Percentiles rank a stretch among this genome's conserved stretches.
These are phyloP conservation scores for Groenewaldozyma auringiensis DNA, from an alignment of 1,139 yeast species.

Conservation along the genomic window DNA sequence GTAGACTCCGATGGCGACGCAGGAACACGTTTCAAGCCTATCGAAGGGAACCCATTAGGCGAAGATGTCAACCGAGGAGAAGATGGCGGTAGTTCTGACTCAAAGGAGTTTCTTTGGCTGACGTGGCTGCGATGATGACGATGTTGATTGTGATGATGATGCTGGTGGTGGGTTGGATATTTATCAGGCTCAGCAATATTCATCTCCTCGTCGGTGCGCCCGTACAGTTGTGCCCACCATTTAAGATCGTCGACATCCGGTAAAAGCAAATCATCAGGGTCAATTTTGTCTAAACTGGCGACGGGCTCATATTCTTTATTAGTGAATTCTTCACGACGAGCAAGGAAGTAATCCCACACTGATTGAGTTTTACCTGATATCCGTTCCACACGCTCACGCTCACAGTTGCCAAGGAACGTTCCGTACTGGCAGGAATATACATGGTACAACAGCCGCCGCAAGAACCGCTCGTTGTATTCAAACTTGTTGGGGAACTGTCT, in stretches of 20 bases:
- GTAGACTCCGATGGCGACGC: background rate
- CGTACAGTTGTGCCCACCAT: conserved; percentile 87
- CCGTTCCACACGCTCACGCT: conserved; percentile 47
- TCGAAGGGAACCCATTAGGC: conserved; percentile 8
- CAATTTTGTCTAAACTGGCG: background rate
- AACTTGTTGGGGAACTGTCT: conserved; percentile 65
- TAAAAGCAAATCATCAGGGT: conserved; percentile 34
- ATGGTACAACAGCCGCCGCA: conserved; percentile 78
- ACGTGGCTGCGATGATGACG: background rate
- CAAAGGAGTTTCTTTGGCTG: background rate
- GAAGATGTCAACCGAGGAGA: background rate
- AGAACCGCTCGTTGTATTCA: conserved; percentile 82
- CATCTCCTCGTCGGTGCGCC: conserved; percentile 75
- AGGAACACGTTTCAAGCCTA: conserved; percentile 5
- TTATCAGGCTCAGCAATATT: conserved; percentile 31
- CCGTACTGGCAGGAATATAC: conserved; percentile 94
- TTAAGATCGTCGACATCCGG: conserved; percentile 62
- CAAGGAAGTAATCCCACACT: conserved; percentile 90
- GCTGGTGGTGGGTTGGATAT: background rate
- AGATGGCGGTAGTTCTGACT: background rate
- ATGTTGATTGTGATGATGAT: background rate
- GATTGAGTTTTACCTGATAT: conserved; percentile 52
- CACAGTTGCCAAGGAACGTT: conserved; percentile 71
- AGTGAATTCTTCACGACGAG: conserved; percentile 63
- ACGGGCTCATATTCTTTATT: conserved; percentile 40